Evolutionary conservation across 2,329 filamentous ascomycete species (phyloP).

Genomic region (Cercospora janseana): DNA sequence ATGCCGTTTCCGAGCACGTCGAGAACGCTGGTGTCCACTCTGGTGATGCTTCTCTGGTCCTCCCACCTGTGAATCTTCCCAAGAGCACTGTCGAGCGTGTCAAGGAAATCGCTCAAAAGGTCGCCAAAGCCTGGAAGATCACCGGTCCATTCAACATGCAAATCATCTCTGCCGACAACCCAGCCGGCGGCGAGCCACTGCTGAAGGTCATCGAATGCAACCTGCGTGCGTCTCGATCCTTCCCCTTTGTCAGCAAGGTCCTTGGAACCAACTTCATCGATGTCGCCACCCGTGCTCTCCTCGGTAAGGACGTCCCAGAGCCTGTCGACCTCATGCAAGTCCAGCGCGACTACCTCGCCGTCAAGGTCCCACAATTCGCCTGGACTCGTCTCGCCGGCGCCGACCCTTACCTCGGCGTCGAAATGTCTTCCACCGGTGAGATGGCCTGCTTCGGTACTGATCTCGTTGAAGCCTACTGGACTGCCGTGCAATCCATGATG

Average conservation of each 20-base stretch:
- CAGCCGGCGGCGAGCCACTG: slow-evolving; percentile 69
- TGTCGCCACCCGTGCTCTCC: slow-evolving; percentile 85
- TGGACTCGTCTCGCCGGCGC: slow-evolving; percentile 97
- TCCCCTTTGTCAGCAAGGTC: slow-evolving; percentile 97
- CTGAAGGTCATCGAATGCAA: slow-evolving; percentile 99
- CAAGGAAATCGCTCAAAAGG: slow-evolving; percentile 94
- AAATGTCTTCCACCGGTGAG: slow-evolving; percentile 96
- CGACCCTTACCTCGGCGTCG: slow-evolving; percentile 94
- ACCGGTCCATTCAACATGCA: slow-evolving; percentile 99
- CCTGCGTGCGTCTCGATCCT: slow-evolving; percentile 91
- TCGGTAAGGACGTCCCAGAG: slow-evolving; percentile 79
- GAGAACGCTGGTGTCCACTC: slow-evolving; percentile 98
- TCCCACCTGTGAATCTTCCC: slow-evolving; percentile 81
- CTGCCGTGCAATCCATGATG: slow-evolving; percentile 93
- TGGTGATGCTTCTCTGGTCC: slow-evolving; percentile 89
- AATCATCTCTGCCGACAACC: slow-evolving; percentile 87
- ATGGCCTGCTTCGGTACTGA: slow-evolving; percentile 98
- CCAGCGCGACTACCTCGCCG: slow-evolving; percentile 89
- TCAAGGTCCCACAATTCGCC: slow-evolving; percentile 97
- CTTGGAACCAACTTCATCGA: slow-evolving; percentile 97
- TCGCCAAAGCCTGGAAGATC: slow-evolving; percentile 94
- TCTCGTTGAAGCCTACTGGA: slow-evolving; percentile 95
- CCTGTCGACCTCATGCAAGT: slow-evolving; percentile 83
- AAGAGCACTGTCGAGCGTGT: slow-evolving; percentile 75
- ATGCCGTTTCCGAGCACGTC: slow-evolving; percentile 92